Base-by-base conservation (phyloP, 2,329 filamentous ascomycete genomes). In the Aureobasidium sp. region DNA sequence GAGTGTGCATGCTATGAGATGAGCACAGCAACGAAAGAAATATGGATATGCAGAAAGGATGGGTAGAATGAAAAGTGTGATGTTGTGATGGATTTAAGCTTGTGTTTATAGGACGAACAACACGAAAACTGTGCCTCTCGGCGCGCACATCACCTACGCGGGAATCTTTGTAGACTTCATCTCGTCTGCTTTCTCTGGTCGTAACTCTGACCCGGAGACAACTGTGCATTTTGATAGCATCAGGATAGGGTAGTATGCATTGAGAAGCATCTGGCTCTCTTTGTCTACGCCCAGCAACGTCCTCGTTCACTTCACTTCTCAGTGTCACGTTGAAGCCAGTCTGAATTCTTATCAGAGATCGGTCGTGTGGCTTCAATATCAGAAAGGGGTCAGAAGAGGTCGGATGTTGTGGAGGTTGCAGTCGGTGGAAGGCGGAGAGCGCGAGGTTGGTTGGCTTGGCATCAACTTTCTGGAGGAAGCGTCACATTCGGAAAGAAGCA, bases 401-500 rank as follows among this genome's bases (percentile, higher is more conserved):
- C 21, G 27, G 21, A 23, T 7, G 29, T 17, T 23, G 49, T n/a
- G n/a, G n/a, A n/a, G n/a, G 29, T 9, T 29, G 27, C 4, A 27
- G 49, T 27, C n/a, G 49, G 17, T 23, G 19, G 21, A 38, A 23
- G n/a, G 49, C 11, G 23, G 47, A 25, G 15, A 21, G 33, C 15
- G 21, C 6, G 21, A 27, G n/a, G 19, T 21, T 10, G n/a, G 46
- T 29, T 19, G 49, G 5, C 53, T 57, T 57, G 53, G 53, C 53
- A 57, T 45, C 40, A 46, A 46, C 53, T 57, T 45, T 33, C 29
- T 29, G 27, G 38, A 46, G 23, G 27, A 29, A 57, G 38, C 53
- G 53, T 57, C 53, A 57, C 53, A 57, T 29, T n/a, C 17, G 15
- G 53, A 45, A 57, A 46, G 53, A 57, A 45, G 38, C 27, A 57